These are phyloP conservation scores for Pythium periplocum DNA, from an alignment of 352 stramenopile species.

Conservation along the genomic window DNA sequence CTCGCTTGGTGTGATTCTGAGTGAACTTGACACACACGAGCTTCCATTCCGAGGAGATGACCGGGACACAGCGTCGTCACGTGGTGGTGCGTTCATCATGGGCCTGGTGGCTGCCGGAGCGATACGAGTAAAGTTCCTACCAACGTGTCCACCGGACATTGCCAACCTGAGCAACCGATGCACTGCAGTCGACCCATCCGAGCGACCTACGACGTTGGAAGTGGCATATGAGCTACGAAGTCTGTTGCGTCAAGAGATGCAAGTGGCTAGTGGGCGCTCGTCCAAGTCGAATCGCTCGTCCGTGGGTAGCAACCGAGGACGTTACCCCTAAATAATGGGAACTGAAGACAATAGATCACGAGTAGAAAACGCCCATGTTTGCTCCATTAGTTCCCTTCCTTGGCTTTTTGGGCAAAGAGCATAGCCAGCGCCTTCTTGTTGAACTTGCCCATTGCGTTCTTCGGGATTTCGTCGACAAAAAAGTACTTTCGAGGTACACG, in stretches of 20 bases:
- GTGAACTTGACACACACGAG: constrained; percentile 66
- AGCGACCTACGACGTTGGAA: neutral
- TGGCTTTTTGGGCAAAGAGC: constrained; percentile 12
- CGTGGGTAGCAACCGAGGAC: too few relatives aligned
- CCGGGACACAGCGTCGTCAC: neutral
- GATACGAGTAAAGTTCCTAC: neutral
- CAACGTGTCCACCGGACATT: neutral
- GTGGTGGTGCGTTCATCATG: neutral
- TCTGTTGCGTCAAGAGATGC: too few relatives aligned
- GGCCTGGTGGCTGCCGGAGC: neutral
- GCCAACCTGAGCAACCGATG: neutral
- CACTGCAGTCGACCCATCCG: neutral
- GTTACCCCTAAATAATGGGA: too few relatives aligned
- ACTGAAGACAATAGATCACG: too few relatives aligned
- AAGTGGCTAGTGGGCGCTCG: too few relatives aligned
- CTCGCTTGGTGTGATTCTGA: constrained; percentile 67
- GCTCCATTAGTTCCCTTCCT: too few relatives aligned
- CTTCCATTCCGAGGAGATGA: constrained; percentile 52
- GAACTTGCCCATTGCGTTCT: constrained; percentile 93
- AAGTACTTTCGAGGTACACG: constrained; percentile 73
- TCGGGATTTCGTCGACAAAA: constrained; percentile 80
- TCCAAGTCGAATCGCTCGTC: too few relatives aligned
- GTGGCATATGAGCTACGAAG: neutral
- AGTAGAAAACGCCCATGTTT: too few relatives aligned
- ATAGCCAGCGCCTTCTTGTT: constrained; percentile 87